phyloP scores from a whole-genome alignment of 1,139 yeast genomes.

The Sugiyamaella xylanicola region DNA sequence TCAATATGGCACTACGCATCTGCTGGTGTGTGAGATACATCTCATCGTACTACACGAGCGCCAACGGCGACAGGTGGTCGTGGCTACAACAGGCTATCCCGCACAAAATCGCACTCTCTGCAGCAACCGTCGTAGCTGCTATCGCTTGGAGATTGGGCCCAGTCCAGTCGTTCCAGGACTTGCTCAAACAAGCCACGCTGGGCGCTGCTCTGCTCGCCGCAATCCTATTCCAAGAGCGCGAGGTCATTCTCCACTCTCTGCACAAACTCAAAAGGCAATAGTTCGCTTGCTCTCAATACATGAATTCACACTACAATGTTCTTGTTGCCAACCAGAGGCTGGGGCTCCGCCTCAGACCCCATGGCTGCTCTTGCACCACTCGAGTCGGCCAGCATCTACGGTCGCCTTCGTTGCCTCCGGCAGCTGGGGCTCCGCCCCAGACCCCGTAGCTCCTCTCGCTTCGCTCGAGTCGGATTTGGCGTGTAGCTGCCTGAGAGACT shows the following conservation, averaged over 20 bases:
- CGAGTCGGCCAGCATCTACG: too few species aligned
- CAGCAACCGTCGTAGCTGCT: slow-evolving; percentile 18
- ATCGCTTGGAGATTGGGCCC: slow-evolving; percentile 24
- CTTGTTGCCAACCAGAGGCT: too few species aligned
- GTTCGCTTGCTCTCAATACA: neutral
- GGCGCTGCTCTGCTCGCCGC: slow-evolving; percentile 7
- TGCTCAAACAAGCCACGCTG: slow-evolving; percentile 19
- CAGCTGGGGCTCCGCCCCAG: neutral
- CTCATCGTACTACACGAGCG: slow-evolving; percentile 29
- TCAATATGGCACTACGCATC: slow-evolving; percentile 44
- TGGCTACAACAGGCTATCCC: slow-evolving; percentile 26
- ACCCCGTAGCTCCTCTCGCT: neutral
- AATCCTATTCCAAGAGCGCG: slow-evolving; percentile 13
- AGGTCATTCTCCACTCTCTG: slow-evolving; percentile 1
- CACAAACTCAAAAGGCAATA: slow-evolving; percentile 2
- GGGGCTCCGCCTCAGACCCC: too few species aligned
- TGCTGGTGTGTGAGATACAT: slow-evolving; percentile 42
- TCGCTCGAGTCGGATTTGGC: neutral
- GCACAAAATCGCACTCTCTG: slow-evolving; percentile 17
- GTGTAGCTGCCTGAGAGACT: too few species aligned
- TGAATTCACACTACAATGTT: too few species aligned
- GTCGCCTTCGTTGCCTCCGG: too few species aligned
- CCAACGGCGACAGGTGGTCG: slow-evolving; percentile 7
- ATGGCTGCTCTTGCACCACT: too few species aligned
- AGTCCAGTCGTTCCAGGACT: slow-evolving; percentile 15